A percentile compares a stretch with the other conserved stretches of the same genome.
Evolutionary conservation across 768 basidiomycete genomes (phyloP).

Genomic region (Trametes meyenii): DNA sequence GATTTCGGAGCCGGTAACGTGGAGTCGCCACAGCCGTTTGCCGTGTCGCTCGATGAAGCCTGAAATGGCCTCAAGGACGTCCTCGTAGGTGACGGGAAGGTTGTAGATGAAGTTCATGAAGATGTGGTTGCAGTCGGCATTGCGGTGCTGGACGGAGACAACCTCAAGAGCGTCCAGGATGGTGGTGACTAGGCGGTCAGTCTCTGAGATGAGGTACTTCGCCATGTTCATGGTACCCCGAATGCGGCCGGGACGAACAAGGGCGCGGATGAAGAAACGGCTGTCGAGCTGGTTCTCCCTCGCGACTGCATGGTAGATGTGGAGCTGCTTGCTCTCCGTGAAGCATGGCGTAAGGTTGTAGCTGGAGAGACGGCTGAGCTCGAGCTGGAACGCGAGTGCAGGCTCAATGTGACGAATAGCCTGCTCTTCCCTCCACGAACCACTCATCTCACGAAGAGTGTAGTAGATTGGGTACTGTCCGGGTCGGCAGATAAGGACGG

Average conservation of each 20-base stretch:
- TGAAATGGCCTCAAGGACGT: conserved; percentile 95
- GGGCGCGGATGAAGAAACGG: conserved; percentile 96
- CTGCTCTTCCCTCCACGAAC: conserved; percentile 89
- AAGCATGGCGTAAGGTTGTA: conserved; percentile 97
- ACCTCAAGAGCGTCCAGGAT: conserved; percentile 95
- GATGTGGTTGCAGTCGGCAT: conserved; percentile 97
- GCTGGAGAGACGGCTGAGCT: conserved; percentile 93
- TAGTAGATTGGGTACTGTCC: conserved; percentile 94
- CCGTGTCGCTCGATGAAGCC: conserved; percentile 99
- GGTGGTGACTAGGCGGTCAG: conserved; percentile 92
- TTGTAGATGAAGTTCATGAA: conserved; percentile 99
- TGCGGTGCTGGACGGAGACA: conserved; percentile 85
- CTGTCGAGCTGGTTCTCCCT: conserved; percentile 97
- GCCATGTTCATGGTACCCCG: conserved; percentile 90
- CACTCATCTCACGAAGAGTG: conserved; percentile 78
- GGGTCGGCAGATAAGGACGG: conserved; percentile 88
- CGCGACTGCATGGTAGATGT: conserved; percentile 95
- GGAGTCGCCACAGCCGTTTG: conserved; percentile 96
- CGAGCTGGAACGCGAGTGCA: conserved; percentile 96
- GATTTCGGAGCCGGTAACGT: conserved; percentile 97
- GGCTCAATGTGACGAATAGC: conserved; percentile 98
- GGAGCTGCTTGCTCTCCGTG: conserved; percentile 96
- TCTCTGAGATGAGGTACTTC: conserved; percentile 99
- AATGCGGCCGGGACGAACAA: conserved; percentile 94
- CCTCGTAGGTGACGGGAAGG: conserved; percentile 92